These are phyloP conservation scores for Penicillium hesseltinei DNA, from an alignment of 2,329 filamentous ascomycete species.

Conservation along the genomic window DNA sequence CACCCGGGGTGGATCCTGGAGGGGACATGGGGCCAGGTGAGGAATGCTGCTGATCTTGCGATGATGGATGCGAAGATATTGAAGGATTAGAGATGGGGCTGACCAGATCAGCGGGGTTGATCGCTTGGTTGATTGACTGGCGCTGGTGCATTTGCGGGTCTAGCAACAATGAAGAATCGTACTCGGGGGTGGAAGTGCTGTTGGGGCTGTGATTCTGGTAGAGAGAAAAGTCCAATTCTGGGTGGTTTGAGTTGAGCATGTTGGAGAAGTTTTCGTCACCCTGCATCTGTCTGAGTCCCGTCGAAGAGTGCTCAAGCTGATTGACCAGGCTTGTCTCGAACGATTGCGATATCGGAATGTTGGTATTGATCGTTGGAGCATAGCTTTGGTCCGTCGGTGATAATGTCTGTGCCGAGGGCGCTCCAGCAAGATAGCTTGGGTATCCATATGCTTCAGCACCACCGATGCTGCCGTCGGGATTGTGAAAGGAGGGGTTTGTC, in stretches of 20 bases:
- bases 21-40: constrained; percentile 56
- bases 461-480: constrained; percentile 24
- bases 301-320: constrained; percentile 35
- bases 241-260: constrained; percentile 39
- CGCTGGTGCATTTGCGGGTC: constrained; percentile 42
- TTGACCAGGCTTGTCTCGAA: constrained; percentile 39
- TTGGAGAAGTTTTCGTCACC: constrained; percentile 40
- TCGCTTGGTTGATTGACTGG: constrained; percentile 40
- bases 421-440: constrained; percentile 35
- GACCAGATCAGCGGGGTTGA: constrained; percentile 49
- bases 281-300: constrained; percentile 28
- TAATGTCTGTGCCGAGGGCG: constrained; percentile 31
- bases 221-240: constrained; percentile 41
- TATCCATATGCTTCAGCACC: constrained; percentile 39
- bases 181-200: constrained; percentile 33
- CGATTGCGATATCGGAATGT: constrained; percentile 35
- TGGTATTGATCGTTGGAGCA: constrained; percentile 24
- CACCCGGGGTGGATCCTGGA: constrained; percentile 52
- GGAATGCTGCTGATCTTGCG: constrained; percentile 52
- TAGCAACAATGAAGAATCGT: constrained; percentile 40
- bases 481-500: constrained; percentile 34
- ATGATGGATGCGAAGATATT: constrained; percentile 57
- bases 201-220: constrained; percentile 37
- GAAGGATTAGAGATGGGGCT: constrained; percentile 51
- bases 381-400: constrained; percentile 36